These are phyloP conservation scores for Phoma sp. DNA, from an alignment of 2,329 filamentous ascomycete species.

Conservation along the genomic window DNA sequence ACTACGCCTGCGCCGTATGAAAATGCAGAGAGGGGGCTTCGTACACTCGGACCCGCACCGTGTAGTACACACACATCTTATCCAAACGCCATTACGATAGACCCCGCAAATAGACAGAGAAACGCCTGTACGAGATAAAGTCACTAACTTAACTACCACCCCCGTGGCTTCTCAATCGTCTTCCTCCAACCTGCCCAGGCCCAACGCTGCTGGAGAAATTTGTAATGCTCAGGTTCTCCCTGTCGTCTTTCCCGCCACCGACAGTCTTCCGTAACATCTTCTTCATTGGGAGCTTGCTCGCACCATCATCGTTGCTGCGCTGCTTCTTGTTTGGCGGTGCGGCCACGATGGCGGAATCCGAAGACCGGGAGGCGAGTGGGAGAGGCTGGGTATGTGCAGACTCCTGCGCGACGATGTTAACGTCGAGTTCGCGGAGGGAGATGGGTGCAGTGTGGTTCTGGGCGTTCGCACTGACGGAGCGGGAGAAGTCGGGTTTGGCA, in stretches of 20 bases:
- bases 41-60: not conserved
- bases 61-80: not conserved
- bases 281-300: constrained; percentile 54
- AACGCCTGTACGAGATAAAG: not conserved
- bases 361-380: constrained; percentile 41
- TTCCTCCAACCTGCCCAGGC: constrained; percentile 41
- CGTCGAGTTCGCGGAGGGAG: constrained; percentile 56
- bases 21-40: not conserved
- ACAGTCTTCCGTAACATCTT: constrained; percentile 53
- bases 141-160: constrained; percentile 21
- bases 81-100: constrained; percentile 1
- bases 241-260: constrained; percentile 45
- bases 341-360: constrained; percentile 34
- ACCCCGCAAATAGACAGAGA: not conserved
- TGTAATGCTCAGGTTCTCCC: constrained; percentile 50
- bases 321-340: constrained; percentile 54
- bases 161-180: constrained; percentile 50
- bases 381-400: constrained; percentile 38
- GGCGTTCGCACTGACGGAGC: constrained; percentile 32
- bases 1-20: not conserved
- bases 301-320: constrained; percentile 41
- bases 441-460: constrained; percentile 31
- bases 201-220: constrained; percentile 52
- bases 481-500: constrained; percentile 32
- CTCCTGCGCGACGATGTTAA: constrained; percentile 51